phyloP scores from a whole-genome alignment of 1,139 yeast species.

The Kodamaea derodonti region DNA sequence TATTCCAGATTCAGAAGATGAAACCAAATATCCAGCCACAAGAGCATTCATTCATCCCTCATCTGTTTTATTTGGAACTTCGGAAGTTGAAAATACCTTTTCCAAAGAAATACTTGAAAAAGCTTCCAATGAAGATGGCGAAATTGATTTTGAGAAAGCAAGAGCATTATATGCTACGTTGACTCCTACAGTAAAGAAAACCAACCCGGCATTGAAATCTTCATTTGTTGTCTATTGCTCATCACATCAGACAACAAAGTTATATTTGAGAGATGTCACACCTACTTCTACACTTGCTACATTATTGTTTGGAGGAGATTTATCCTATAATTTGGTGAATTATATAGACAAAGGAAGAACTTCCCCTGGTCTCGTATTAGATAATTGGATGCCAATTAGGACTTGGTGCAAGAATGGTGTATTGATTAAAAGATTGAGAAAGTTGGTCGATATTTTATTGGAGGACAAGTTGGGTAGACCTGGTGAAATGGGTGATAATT shows the following conservation, averaged over 20 bases:
- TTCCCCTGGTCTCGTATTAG: slow-evolving; percentile 25
- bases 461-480: slow-evolving; percentile 45
- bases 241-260: slow-evolving; percentile 62
- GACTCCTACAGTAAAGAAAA: slow-evolving; percentile 30
- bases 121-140: slow-evolving; percentile 36
- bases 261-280: slow-evolving; percentile 70
- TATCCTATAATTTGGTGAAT: slow-evolving; percentile 60
- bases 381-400: slow-evolving; percentile 71
- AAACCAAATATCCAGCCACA: slow-evolving; percentile 41
- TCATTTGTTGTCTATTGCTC: slow-evolving; percentile 55
- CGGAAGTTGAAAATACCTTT: slow-evolving; percentile 9
- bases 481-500: slow-evolving; percentile 6
- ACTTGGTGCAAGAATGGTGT: slow-evolving; percentile 95
- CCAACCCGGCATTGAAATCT: slow-evolving; percentile 31
- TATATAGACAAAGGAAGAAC: slow-evolving; percentile 39
- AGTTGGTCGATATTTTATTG: slow-evolving; percentile 62
- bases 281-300: slow-evolving; percentile 73
- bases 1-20: slow-evolving; percentile 4
- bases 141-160: slow-evolving; percentile 28
- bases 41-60: slow-evolving; percentile 84
- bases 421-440: slow-evolving; percentile 64
- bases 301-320: slow-evolving; percentile 73
- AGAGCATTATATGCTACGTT: slow-evolving; percentile 23
- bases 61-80: slow-evolving; percentile 54
- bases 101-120: slow-evolving; percentile 19